Conservation (phyloP, 805 yeast genomes). For the Saturnispora ahearnii region DNA sequence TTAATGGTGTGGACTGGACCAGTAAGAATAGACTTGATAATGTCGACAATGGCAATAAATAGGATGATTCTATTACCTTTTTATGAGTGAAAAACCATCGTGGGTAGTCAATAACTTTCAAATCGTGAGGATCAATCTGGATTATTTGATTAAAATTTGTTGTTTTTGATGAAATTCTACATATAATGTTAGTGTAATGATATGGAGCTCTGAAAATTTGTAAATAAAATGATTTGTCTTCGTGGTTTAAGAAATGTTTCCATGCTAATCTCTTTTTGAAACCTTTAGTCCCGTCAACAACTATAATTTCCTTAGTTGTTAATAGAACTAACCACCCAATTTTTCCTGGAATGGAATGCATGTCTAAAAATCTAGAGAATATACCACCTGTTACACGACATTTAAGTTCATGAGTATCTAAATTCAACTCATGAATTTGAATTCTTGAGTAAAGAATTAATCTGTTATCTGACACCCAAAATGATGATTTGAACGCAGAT, state of each 20-base stretch:
- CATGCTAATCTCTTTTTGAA: slow-evolving; percentile 52
- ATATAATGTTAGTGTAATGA: slow-evolving; percentile 13
- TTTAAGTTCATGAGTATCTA: slow-evolving; percentile 19
- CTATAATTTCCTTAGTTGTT: slow-evolving; percentile 57
- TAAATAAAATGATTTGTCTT: slow-evolving; percentile 46
- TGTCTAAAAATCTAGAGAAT: slow-evolving; percentile 46
- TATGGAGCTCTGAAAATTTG: slow-evolving; percentile 14
- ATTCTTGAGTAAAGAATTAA: slow-evolving; percentile 36
- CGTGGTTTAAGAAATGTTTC: slow-evolving; percentile 55
- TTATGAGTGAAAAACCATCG: slow-evolving; percentile 18
- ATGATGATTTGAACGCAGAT: slow-evolving; percentile 45
- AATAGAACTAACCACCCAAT: slow-evolving; percentile 37
- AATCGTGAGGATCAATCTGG: slow-evolving; percentile 22
- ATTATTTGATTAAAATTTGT: slow-evolving; percentile 23
- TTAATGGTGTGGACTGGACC: slow-evolving; percentile 3
- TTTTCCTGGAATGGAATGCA: slow-evolving; percentile 22
- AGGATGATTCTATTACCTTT: slow-evolving; percentile 14
- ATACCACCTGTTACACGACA: slow-evolving; percentile 40
- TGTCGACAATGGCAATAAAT: slow-evolving; percentile 3
- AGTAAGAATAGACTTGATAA: slow-evolving; percentile 1
- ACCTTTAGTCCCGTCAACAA: slow-evolving; percentile 33
- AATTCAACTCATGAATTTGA: slow-evolving; percentile 29
- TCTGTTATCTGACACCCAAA: slow-evolving; percentile 33
- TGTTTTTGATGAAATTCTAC: slow-evolving; percentile 25
- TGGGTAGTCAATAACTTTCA: slow-evolving; percentile 18